A percentile compares a stretch with the other conserved stretches of the same genome.
phyloP scores from a whole-genome alignment of 345 rosid genomes.

The Linum trigynum region DNA sequence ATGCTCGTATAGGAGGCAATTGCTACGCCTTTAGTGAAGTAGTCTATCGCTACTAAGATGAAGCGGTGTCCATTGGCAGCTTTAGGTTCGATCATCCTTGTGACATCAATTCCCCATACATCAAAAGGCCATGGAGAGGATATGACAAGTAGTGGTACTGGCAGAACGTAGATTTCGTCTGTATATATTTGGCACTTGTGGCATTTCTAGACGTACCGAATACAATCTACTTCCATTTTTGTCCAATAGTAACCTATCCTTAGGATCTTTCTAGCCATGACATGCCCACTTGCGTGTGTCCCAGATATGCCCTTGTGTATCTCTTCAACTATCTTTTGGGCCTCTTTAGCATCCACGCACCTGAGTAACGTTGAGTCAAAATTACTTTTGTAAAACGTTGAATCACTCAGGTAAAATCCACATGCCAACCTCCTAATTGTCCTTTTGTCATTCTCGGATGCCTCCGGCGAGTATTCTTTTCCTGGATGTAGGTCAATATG shows the following conservation, averaged over 20 bases:
- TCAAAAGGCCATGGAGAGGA: background rate
- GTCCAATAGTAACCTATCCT: background rate
- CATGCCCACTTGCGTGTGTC: background rate
- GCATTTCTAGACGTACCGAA: background rate
- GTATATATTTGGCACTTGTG: conserved; percentile 2
- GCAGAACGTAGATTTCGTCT: background rate
- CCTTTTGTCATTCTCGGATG: background rate
- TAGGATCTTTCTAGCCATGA: background rate
- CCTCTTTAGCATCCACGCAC: background rate
- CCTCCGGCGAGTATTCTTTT: background rate
- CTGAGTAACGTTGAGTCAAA: background rate
- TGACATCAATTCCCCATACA: no score
- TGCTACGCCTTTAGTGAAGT: background rate
- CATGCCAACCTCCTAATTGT: background rate
- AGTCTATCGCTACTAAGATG: no score
- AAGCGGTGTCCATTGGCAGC: no score
- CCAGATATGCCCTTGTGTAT: background rate
- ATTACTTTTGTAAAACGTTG: background rate
- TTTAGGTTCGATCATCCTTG: no score
- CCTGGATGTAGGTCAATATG: background rate
- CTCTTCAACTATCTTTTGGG: background rate
- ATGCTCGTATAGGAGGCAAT: background rate
- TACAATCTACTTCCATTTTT: background rate
- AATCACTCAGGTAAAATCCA: background rate
- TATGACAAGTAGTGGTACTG: background rate